These are phyloP conservation scores for Thalia dealbata DNA, from an alignment of 176 grass and related monocot species.

Conservation along the genomic window DNA sequence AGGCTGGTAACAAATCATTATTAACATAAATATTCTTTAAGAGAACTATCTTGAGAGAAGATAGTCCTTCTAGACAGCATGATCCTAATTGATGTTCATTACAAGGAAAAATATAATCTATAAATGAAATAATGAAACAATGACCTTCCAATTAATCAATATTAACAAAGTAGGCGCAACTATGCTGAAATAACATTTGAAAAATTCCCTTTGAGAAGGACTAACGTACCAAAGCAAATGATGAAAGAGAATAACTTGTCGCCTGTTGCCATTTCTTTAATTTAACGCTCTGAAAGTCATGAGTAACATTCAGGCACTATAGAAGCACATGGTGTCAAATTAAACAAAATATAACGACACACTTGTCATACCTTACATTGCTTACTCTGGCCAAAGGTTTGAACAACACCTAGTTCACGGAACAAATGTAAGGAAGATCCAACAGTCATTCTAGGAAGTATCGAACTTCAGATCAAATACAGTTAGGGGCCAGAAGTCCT, in stretches of 20 bases:
- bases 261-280: neutral
- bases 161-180: neutral
- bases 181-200: neutral
- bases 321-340: neutral
- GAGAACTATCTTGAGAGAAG: neutral
- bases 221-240: neutral
- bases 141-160: neutral
- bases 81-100: neutral
- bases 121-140: neutral
- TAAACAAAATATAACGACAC: neutral
- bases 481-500: neutral
- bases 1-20: neutral
- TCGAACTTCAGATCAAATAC: neutral
- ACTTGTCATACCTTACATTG: neutral
- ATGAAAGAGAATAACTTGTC: neutral
- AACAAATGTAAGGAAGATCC: neutral
- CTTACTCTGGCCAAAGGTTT: neutral
- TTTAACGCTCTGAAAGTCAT: neutral
- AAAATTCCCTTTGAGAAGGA: neutral
- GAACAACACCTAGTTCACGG: neutral
- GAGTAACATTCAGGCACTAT: neutral
- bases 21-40: neutral
- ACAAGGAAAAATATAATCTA: constrained; percentile 1
- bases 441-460: neutral
- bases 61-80: neutral